Percentiles rank a stretch among this genome's conserved stretches.
Evolutionary conservation across 371 early-diverging fungal genomes (phyloP).

Genomic region (Zychaea mexicana): DNA sequence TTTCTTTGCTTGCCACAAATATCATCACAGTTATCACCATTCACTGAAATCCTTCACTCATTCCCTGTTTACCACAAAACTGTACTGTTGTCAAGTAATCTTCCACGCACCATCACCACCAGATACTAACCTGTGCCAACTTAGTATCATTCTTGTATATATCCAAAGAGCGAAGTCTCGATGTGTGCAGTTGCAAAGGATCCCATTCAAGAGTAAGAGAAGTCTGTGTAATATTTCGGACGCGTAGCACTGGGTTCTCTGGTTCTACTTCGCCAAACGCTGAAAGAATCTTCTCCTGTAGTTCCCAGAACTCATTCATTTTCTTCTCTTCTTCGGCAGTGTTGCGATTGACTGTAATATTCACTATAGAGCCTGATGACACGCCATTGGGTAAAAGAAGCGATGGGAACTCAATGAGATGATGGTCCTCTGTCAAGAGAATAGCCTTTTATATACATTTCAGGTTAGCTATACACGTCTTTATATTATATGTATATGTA

Average conservation of each 20-base stretch:
- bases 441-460: slow-evolving; percentile 74
- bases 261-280: slow-evolving; percentile 82
- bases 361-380: slow-evolving; percentile 91
- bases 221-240: slow-evolving; percentile 87
- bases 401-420: slow-evolving; percentile 96
- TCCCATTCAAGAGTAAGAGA: slow-evolving; percentile 91
- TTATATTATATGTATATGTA: too few relatives aligned
- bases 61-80: too few relatives aligned
- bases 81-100: background rate
- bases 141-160: slow-evolving; percentile 79
- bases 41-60: too few relatives aligned
- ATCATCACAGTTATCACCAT: too few relatives aligned
- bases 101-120: slow-evolving; percentile 3
- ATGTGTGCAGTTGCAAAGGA: slow-evolving; percentile 77
- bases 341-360: slow-evolving; percentile 90
- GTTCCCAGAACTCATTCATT: slow-evolving; percentile 78
- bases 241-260: slow-evolving; percentile 73
- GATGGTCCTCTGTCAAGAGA: slow-evolving; percentile 93
- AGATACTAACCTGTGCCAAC: slow-evolving; percentile 48
- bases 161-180: slow-evolving; percentile 81
- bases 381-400: slow-evolving; percentile 94
- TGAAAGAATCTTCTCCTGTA: slow-evolving; percentile 84
- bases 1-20: background rate
- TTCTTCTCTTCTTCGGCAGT: slow-evolving; percentile 79
- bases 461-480: too few relatives aligned